Evolutionary conservation across 495 filamentous ascomycete genomes (phyloP), one percentile per base, ranked within the genome.

Genomic region (Penicillium simplicissimum): DNA sequence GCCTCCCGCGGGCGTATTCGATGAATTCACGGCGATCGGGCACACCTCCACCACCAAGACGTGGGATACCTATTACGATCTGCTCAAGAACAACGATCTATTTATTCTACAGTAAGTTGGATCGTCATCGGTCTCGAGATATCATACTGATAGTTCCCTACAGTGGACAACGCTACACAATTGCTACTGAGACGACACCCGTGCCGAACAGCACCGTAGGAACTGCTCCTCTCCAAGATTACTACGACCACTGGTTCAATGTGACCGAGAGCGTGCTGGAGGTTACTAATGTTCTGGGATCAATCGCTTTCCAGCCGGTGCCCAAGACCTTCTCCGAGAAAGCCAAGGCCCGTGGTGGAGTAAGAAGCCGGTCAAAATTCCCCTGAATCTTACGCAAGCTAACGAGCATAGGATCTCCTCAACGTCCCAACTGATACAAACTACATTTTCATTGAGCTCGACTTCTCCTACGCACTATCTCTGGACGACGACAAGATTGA

Each of bases 231-330:
- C 65, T 85, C 69, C 73, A 77, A 10, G 71, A 73, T 31, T 74
- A 80, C 57, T 82, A 80, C 60, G 77, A 80, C 57, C 79, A 83
- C 69, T 87, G 82, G 81, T 72, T 77, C 37, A 77, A 85, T 37
- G 60, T 73, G 21, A 76, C 75, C 14, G 47, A 74, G 6, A 73
- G 73, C 2, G 76, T 79, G 0, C 59, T 82, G n/a, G 67, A 58
- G 9, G 79, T 86, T 0, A 67, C 80, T 0, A 77, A 75, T 4
- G 63, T 84, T 2, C 71, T 86, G 36, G 82, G 80, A 3, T 79
- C 78, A 6, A 77, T 87, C 45, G 82, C 85, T 2, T 81, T 84
- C 66, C 83, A 86, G 59, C 83, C 85, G 0, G 74, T 87, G 54
- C 82, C 85, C 8, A 81, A 74, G 57, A 60, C 71, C 15, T 74